Evolutionary conservation across 352 stramenopile species (phyloP).

Genomic region (Thraustochytrium sp.): DNA sequence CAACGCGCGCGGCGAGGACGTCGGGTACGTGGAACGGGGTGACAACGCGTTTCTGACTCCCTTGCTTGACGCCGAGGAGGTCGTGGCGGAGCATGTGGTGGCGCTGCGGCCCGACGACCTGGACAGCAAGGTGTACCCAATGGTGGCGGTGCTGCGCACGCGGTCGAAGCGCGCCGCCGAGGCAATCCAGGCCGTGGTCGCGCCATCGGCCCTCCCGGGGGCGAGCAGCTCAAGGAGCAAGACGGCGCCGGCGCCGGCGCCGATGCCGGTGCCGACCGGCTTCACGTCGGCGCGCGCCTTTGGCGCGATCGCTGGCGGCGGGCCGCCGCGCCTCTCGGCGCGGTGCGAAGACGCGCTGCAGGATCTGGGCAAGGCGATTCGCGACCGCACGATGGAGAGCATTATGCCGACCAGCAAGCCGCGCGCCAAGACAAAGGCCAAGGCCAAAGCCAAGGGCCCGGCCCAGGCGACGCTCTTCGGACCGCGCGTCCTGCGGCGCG

Average conservation of each 20-base stretch:
- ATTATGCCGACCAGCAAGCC: background rate
- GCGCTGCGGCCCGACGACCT: conserved; percentile 14
- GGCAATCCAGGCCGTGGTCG: background rate
- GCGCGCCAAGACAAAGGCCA: background rate
- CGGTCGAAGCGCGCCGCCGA: background rate
- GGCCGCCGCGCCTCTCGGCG: background rate
- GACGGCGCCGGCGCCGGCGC: too few species aligned
- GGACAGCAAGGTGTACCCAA: background rate
- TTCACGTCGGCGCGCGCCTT: background rate
- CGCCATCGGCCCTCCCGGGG: too few species aligned
- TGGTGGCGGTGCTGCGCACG: background rate
- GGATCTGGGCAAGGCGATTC: background rate
- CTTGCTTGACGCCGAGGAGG: background rate
- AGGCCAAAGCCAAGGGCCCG: background rate
- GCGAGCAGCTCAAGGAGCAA: too few species aligned
- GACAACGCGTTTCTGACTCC: background rate
- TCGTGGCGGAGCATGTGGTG: background rate
- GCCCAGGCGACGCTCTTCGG: background rate
- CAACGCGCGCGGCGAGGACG: background rate
- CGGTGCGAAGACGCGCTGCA: background rate
- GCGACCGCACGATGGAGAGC: background rate
- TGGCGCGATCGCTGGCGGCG: background rate
- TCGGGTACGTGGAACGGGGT: background rate
- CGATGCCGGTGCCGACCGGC: too few species aligned
- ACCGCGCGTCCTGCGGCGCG: background rate